phyloP scores from a whole-genome alignment of 345 rosid species.

The Hibiscus trionum region DNA sequence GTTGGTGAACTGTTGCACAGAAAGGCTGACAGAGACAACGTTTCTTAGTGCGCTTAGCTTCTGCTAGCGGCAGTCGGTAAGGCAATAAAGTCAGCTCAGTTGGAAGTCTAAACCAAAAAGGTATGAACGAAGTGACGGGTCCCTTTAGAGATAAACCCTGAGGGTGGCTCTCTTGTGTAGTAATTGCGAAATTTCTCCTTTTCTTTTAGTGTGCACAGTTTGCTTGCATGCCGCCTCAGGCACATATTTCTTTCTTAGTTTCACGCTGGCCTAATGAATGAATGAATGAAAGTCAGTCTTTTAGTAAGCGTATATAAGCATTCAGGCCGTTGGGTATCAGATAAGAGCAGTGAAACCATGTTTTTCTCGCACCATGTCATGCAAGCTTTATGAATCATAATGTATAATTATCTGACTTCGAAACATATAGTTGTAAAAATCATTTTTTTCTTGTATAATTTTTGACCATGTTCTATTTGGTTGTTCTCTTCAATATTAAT shows the following conservation, averaged over 20 bases:
- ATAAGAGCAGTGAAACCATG: neutral
- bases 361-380: no score
- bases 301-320: neutral
- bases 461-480: neutral
- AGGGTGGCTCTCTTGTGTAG: neutral
- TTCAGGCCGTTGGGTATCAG: neutral
- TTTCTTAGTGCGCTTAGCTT: no score
- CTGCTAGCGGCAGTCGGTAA: no score
- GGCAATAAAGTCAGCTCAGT: no score
- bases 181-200: neutral
- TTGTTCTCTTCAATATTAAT: neutral
- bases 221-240: neutral
- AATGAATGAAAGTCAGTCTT: neutral
- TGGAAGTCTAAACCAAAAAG: neutral
- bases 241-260: neutral
- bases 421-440: neutral
- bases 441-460: neutral
- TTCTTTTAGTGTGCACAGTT: neutral
- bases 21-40: no score
- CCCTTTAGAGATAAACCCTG: neutral
- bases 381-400: no score
- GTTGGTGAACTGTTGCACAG: no score
- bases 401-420: no score
- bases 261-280: neutral
- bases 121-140: neutral